Percentiles rank a stretch among this genome's conserved stretches.
These are phyloP conservation scores for Ascochyta clinopodiicola DNA, from an alignment of 2,329 filamentous ascomycete genomes.

Conservation along the genomic window DNA sequence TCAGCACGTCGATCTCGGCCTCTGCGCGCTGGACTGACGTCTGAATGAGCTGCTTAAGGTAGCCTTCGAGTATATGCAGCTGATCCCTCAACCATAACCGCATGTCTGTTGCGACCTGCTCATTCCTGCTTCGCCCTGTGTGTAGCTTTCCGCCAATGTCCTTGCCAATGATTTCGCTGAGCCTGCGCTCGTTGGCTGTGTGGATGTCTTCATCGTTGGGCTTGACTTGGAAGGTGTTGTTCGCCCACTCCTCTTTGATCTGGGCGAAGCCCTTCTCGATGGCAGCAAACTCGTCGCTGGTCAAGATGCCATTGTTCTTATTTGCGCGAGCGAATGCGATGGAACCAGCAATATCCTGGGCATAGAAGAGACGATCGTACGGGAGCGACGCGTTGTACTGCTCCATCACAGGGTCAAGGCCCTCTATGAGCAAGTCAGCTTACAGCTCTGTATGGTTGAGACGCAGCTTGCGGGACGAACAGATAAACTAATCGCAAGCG, in stretches of 20 bases:
- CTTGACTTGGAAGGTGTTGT: slow-evolving; percentile 55
- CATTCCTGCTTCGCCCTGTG: slow-evolving; percentile 84
- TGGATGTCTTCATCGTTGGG: slow-evolving; percentile 62
- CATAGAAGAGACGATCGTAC: slow-evolving; percentile 79
- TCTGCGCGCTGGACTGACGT: slow-evolving; percentile 74
- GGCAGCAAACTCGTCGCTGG: slow-evolving; percentile 71
- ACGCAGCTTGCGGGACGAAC: background rate
- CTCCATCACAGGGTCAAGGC: slow-evolving; percentile 83
- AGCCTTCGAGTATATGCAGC: slow-evolving; percentile 71
- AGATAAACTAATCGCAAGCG: background rate
- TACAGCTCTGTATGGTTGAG: slow-evolving; percentile 2
- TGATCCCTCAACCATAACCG: slow-evolving; percentile 84
- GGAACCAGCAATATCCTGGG: slow-evolving; percentile 79
- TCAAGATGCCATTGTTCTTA: slow-evolving; percentile 75
- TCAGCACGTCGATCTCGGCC: slow-evolving; percentile 75
- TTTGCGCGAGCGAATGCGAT: slow-evolving; percentile 86
- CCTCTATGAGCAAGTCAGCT: slow-evolving; percentile 60
- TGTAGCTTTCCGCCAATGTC: slow-evolving; percentile 87
- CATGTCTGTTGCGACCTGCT: slow-evolving; percentile 91
- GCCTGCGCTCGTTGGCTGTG: slow-evolving; percentile 60
- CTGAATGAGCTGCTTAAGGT: slow-evolving; percentile 72
- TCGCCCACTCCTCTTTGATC: slow-evolving; percentile 60
- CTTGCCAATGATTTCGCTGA: slow-evolving; percentile 84
- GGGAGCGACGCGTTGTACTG: slow-evolving; percentile 83
- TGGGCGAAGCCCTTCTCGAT: slow-evolving; percentile 74